Evolutionary conservation across 331 rosid genomes (phyloP), one percentile per base, ranked within the genome.

Genomic region (Phaseolus coccineus): DNA sequence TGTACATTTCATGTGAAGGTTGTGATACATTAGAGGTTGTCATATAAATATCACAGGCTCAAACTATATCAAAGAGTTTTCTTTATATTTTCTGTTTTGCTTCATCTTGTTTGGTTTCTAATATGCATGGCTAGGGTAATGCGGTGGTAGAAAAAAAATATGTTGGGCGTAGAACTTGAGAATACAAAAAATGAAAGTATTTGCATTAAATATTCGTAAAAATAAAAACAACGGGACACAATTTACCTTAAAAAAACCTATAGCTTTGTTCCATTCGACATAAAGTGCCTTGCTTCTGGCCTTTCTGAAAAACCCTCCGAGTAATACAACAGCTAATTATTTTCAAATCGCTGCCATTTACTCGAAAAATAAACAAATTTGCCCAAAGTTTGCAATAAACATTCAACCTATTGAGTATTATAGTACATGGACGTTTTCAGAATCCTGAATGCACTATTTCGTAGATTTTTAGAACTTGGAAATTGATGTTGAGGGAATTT

Each of bases 21-120:
- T 87, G 91, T 63, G 84, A 87, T 37, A 80, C 85, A 74, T 85
- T 87, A 65, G 91, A 85, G 80, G 81, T 88, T 55, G 84, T 42
- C 13, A 42, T n/a, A 39, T 19, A 59, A 65, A 33, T 69, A 22
- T 48, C 55, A 35, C n/a, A 44, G 69, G 40, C 57, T 75, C 53
- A 35, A 46, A 56, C 30, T 24, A 27, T 27, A 12, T 46, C 42
- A 10, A 46, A 22, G 22, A 31, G 5, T 63, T 77, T 72, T 16
- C 66, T 37, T 40, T 14, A 28, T 55, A 16, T 16, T 58, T 35
- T 6, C 35, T 4, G 71, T 25, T 74, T 52, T 44, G 25, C 44
- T 44, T 74, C 37, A 3, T 69, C 69, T 30, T 61, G 40, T 51
- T 82, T 42, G 63, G 44, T 77, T 75, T 47, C 84, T 74, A 46